These are phyloP conservation scores for Penicillium taxi DNA, from an alignment of 495 filamentous ascomycete species.

Conservation along the genomic window DNA sequence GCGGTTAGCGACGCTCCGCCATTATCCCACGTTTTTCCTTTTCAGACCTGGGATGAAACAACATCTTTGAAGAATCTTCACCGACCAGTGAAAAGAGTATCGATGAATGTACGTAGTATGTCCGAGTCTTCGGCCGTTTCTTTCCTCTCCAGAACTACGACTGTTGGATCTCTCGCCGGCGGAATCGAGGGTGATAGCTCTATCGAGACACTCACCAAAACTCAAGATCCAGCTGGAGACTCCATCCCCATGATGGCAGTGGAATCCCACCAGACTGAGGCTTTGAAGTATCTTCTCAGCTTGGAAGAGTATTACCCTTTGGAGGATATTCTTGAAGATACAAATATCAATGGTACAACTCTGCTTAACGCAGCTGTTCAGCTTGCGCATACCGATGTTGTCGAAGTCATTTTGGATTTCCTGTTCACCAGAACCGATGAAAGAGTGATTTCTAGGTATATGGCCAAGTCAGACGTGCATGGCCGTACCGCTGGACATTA, in stretches of 20 bases:
- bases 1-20: conserved; percentile 49
- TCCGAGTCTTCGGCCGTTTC: conserved; percentile 80
- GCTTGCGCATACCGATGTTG: conserved; percentile 62
- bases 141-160: conserved; percentile 65
- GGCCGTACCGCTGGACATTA: conserved; percentile 91
- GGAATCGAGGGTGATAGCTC: conserved; percentile 79
- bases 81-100: conserved; percentile 61
- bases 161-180: conserved; percentile 62
- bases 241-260: conserved; percentile 96
- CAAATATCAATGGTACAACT: conserved; percentile 81
- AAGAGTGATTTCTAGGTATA: conserved; percentile 52
- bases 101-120: conserved; percentile 79
- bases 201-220: conserved; percentile 71
- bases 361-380: conserved; percentile 93
- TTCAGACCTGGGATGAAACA: conserved; percentile 49
- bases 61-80: conserved; percentile 42
- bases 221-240: conserved; percentile 71
- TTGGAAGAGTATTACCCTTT: conserved; percentile 65
- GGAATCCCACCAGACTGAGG: conserved; percentile 61
- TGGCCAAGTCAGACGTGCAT: conserved; percentile 68
- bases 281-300: conserved; percentile 69
- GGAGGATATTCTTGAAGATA: conserved; percentile 66
- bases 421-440: conserved; percentile 47
- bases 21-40: conserved; percentile 83
- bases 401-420: conserved; percentile 66